Conservation (phyloP, 257 asterid genomes). For the Vinca minor region DNA sequence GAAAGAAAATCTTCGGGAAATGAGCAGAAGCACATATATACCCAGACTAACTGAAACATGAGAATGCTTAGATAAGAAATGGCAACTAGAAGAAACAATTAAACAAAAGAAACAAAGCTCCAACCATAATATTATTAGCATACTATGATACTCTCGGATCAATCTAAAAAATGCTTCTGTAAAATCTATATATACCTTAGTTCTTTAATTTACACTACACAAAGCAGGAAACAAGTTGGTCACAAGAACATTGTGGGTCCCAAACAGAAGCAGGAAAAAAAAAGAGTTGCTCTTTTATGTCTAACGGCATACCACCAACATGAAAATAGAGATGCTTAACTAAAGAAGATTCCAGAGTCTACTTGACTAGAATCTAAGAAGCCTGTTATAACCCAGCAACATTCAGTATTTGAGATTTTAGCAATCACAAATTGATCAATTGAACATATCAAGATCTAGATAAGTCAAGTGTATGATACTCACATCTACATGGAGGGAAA, state of each 20-base stretch:
- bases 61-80: background rate
- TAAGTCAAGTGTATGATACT: slow-evolving; percentile 35
- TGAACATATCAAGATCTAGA: slow-evolving; percentile 1
- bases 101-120: no score
- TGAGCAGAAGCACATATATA: background rate
- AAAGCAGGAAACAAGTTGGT: background rate
- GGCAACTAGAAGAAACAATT: background rate
- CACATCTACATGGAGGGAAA: slow-evolving; percentile 99
- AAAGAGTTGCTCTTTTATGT: background rate
- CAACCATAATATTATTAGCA: background rate
- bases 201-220: background rate
- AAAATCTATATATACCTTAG: background rate
- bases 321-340: background rate
- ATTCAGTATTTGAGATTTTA: slow-evolving; percentile 7
- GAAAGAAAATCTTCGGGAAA: background rate
- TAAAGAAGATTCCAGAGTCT: background rate
- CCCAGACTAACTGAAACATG: background rate
- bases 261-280: background rate
- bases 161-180: background rate
- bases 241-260: no score
- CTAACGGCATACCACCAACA: background rate
- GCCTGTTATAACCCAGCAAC: background rate
- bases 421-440: slow-evolving; percentile 13
- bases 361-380: background rate
- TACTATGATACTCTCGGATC: background rate